Percentiles rank a stretch among this genome's conserved stretches.
phyloP scores from a whole-genome alignment of 805 yeast genomes.

The Zygosaccharomyces gambellarensis region DNA sequence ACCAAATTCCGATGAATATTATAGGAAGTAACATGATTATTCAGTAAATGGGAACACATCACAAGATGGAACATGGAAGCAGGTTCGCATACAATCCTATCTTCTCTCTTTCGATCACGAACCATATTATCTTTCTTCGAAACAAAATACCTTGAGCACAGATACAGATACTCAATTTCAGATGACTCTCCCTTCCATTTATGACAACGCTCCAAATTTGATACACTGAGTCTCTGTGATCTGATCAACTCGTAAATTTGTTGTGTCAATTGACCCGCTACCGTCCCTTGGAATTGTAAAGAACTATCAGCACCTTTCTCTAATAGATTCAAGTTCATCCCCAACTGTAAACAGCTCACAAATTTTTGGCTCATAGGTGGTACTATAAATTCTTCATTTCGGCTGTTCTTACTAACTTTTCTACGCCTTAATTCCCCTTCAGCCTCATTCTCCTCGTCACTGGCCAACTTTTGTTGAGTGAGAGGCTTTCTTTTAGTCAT shows the following conservation, averaged over 20 bases:
- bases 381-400: constrained; percentile 5
- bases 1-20: constrained; percentile 17
- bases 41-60: constrained; percentile 31
- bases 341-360: constrained; percentile 13
- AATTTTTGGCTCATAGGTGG: constrained; percentile 21
- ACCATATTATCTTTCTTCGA: constrained; percentile 18
- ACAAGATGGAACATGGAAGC: constrained; percentile 25
- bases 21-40: constrained; percentile 22
- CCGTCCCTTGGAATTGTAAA: constrained; percentile 17
- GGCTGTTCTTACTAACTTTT: neutral
- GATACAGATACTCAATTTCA: constrained; percentile 18
- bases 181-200: constrained; percentile 17
- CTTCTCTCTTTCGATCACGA: constrained; percentile 21
- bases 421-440: constrained; percentile 2
- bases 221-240: constrained; percentile 19
- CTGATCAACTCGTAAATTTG: constrained; percentile 25
- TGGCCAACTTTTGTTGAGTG: neutral
- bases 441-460: constrained; percentile 3
- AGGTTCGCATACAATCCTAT: constrained; percentile 31
- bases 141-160: constrained; percentile 25
- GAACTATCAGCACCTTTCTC: constrained; percentile 25
- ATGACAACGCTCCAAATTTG: constrained; percentile 21
- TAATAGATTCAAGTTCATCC: constrained; percentile 16
- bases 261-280: constrained; percentile 28
- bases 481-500: constrained; percentile 5